Evolutionary conservation across 257 asterid genomes (phyloP), one percentile per base, ranked within the genome.

Genomic region (Handroanthus guayacan): DNA sequence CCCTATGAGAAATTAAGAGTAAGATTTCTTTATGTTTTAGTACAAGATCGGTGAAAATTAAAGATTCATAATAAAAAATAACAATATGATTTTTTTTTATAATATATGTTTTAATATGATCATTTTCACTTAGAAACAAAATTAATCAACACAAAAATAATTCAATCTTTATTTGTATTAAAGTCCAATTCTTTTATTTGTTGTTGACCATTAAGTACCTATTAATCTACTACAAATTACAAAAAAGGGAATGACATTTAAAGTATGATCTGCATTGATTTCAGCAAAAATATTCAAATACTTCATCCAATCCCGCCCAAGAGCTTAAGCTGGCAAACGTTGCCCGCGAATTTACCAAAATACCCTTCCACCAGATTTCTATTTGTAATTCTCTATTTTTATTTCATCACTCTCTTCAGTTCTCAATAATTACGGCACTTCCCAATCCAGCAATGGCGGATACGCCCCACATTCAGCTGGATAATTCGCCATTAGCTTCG

Each of bases 371-470:
- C 65, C 18, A 11, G 37, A 1, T n/a, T 3, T 56, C 44, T 17
- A 12, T 55, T 11, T 3, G 18, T 31, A 45, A 6, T 18, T 52
- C 6, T 25, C 20, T 38, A 14, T 56, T n/a, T 41, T 38, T 39
- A 4, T 43, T 54, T 54, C 25, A n/a, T 18, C 52, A 0, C 51
- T 12, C 11, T 3, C 54, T 43, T 41, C 69, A 7, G 37, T 63
- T 56, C 45, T 41, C 50, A 31, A 20, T n/a, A 39, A 65, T 17
- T 13, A 12, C 75, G 44, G 57, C 57, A 34, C 7, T 44, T 69
- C 58, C 13, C 34, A 60, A 41, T 31, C 48, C 72, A 31, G 64
- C 81, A 67, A 75, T 78, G 80, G 83, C 82, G 83, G 89, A 77
- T 57, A 31, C 37, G 70, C 55, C 47, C 56, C 62, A 62, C 12